These are phyloP conservation scores for Hypoxylon sp. DNA, from an alignment of 2,329 filamentous ascomycete genomes.

Conservation along the genomic window DNA sequence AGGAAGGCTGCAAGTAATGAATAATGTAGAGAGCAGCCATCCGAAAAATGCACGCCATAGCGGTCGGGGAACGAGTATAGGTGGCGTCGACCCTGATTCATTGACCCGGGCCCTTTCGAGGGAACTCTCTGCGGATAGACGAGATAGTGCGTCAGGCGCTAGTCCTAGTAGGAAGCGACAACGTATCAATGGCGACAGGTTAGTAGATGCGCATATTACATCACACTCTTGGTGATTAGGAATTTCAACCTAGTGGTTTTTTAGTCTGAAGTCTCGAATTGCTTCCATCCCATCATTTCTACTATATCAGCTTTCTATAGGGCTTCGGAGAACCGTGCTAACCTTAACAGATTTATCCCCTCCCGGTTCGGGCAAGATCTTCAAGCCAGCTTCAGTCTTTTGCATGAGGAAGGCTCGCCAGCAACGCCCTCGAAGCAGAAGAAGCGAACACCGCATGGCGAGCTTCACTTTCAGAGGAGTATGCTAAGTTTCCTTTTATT, in stretches of 20 bases:
- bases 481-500: conserved; percentile 54
- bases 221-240: neutral
- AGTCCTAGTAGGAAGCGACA: conserved; percentile 73
- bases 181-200: conserved; percentile 75
- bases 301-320: neutral
- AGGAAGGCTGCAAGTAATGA: conserved; percentile 60
- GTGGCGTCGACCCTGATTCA: conserved; percentile 64
- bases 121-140: conserved; percentile 66
- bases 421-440: conserved; percentile 89
- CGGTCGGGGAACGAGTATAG: conserved; percentile 55
- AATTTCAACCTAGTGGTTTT: neutral
- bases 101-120: conserved; percentile 67
- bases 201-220: conserved; percentile 35
- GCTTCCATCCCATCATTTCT: neutral
- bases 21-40: conserved; percentile 57
- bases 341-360: conserved; percentile 84
- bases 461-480: conserved; percentile 96
- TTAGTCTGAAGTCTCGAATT: neutral
- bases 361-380: conserved; percentile 94
- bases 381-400: conserved; percentile 90
- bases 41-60: conserved; percentile 56
- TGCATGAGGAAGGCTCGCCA: conserved; percentile 94
- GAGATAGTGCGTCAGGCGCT: conserved; percentile 67
- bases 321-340: conserved; percentile 19
- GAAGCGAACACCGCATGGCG: conserved; percentile 87